Base-by-base conservation (phyloP, 2,329 filamentous ascomycete genomes). In the Chaetoscypha palmicola region DNA sequence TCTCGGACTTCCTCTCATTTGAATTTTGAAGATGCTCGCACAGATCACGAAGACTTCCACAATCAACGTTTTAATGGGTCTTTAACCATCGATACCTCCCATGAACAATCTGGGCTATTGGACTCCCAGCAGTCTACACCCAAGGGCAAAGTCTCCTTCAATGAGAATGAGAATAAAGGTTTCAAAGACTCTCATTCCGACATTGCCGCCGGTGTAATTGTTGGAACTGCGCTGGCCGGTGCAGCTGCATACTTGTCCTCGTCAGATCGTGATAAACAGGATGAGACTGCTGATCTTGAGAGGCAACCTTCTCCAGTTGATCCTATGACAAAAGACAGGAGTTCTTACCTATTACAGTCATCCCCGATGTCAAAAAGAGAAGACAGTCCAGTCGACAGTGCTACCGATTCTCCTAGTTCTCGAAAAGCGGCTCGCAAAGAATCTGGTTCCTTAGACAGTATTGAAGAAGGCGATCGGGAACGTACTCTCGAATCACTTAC, bases 91-190 rank as follows among this genome's bases (percentile, higher is more conserved):
- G 64, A 72, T 40, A 74, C 70, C 10, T 52, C 63, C 12, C 43
- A 62, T 16, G 52, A 57, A 1, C 59, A 64, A 3, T 57, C 61
- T 8, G 57, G 80, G 38, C 58, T 73, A 21, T 65, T 79, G 7
- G 81, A 71, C 34, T 86, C 81, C 4, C 69, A 79, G 51, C 77
- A 86, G 57, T 73, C 74, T 1, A 89, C 84, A 1, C 84, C 85
- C 1, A 85, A 78, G 48, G 81, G 81, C 3, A 71, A 69, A 14
- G 62, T 68, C 8, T 74, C 73, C 40, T 60, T 65, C 11, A 20
- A 22, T 16, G 44, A 63, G n/a, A 8, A 44, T 30, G 42, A 36
- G 8, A 20, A 37, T 12, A 12, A 20, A 2, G 28, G 14, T n/a
- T 16, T 23, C 10, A 12, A 40, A 28, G 20, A 22, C 28, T 12